A percentile compares a stretch with the other conserved stretches of the same genome.
phyloP scores from a whole-genome alignment of 306 rosid genomes.

The Pyrus pyrifolia region DNA sequence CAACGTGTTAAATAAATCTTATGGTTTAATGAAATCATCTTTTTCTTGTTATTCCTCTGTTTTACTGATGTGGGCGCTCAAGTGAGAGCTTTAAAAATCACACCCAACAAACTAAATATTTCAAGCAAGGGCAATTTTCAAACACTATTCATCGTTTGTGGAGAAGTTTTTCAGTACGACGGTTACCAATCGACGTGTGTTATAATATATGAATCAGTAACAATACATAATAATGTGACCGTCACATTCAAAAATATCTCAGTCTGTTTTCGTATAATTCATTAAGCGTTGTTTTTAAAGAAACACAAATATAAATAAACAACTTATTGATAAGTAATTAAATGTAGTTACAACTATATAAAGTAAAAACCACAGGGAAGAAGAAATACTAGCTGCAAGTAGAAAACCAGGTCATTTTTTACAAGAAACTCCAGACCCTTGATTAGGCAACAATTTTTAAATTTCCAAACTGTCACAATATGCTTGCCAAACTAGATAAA shows the following conservation, averaged over 20 bases:
- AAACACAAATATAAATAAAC: neutral
- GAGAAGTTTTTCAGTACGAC: neutral
- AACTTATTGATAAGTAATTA: neutral
- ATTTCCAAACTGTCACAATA: neutral
- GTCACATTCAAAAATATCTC: too few relatives aligned
- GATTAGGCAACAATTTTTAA: neutral
- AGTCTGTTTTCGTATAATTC: neutral
- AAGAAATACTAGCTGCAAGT: neutral
- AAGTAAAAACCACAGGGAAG: neutral
- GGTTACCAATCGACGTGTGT: neutral
- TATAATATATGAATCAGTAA: too few relatives aligned
- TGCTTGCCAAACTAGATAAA: neutral
- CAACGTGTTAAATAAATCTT: constrained; percentile 7
- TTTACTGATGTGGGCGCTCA: neutral
- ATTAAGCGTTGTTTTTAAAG: neutral
- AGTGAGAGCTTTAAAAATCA: too few relatives aligned
- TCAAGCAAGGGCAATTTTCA: too few relatives aligned
- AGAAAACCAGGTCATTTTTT: neutral
- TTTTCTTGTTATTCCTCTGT: constrained; percentile 1
- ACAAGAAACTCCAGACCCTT: neutral
- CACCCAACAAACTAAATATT: too few relatives aligned
- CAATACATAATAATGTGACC: neutral
- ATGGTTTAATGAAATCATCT: neutral
- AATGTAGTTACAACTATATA: neutral
- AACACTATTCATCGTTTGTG: too few relatives aligned